Percentiles rank a stretch among this genome's conserved stretches.
Evolutionary conservation across 2,329 filamentous ascomycete genomes (phyloP).

Genomic region (Fusarium annulatum): DNA sequence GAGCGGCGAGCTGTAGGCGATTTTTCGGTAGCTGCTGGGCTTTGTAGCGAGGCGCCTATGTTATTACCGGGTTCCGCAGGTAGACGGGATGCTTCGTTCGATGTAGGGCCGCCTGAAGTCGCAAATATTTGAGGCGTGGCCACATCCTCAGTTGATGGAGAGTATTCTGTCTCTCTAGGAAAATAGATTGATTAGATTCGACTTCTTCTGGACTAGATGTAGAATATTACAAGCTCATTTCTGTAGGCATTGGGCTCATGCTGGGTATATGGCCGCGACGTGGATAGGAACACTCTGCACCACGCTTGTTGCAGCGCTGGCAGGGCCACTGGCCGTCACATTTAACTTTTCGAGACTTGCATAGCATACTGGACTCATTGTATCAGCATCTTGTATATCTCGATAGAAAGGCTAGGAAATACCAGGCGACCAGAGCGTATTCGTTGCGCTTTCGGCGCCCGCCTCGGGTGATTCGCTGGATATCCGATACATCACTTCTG

Average conservation of each 20-base stretch:
- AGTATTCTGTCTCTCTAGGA: neutral
- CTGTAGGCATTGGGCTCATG: neutral
- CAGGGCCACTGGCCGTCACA: neutral
- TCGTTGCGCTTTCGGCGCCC: neutral
- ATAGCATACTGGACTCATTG: neutral
- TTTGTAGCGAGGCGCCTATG: neutral
- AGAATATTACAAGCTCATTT: neutral
- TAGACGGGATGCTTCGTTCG: accelerated
- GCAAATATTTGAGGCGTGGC: too few relatives aligned
- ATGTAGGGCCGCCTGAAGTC: too few relatives aligned
- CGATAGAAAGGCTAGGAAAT: neutral
- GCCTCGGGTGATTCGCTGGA: neutral
- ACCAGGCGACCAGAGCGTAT: neutral
- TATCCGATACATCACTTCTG: neutral
- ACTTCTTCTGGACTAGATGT: too few relatives aligned
- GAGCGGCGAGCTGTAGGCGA: neutral
- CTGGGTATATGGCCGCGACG: neutral
- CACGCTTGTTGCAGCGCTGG: neutral
- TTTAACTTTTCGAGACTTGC: neutral
- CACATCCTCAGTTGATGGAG: neutral
- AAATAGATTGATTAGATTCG: accelerated
- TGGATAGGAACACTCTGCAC: neutral
- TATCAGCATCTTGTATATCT: neutral
- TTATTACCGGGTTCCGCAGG: accelerated
- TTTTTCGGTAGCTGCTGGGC: neutral